Evolutionary conservation across 1,284 basidiomycete species (phyloP).

Genomic region (Abortiporus biennis): DNA sequence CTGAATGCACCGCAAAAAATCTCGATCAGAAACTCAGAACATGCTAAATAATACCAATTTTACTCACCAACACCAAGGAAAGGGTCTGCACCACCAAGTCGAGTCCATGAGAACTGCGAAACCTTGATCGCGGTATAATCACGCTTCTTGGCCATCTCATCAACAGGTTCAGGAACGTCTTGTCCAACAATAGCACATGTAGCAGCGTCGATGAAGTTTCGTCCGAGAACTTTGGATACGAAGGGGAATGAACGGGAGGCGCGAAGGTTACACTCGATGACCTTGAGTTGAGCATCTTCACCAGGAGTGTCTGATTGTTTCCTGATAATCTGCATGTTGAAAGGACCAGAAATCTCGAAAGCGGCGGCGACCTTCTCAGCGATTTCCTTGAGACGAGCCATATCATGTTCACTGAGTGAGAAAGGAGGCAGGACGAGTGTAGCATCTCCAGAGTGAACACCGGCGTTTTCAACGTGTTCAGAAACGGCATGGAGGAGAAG

Average conservation of each 20-base stretch:
- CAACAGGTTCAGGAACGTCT: slow-evolving; percentile 90
- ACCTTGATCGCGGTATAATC: slow-evolving; percentile 98
- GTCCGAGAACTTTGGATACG: slow-evolving; percentile 95
- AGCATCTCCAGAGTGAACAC: slow-evolving; percentile 98
- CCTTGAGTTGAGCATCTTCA: slow-evolving; percentile 78
- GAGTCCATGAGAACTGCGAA: slow-evolving; percentile 98
- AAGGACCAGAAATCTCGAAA: slow-evolving; percentile 96
- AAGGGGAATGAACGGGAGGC: slow-evolving; percentile 99
- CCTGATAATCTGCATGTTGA: slow-evolving; percentile 99
- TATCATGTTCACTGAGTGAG: slow-evolving; percentile 72
- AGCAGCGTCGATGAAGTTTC: slow-evolving; percentile 96
- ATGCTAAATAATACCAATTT: not conserved
- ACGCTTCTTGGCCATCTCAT: slow-evolving; percentile 86
- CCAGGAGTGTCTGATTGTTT: slow-evolving; percentile 56
- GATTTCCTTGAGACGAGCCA: slow-evolving; percentile 87
- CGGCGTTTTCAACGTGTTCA: slow-evolving; percentile 98
- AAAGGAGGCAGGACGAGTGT: slow-evolving; percentile 97
- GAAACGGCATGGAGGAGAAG: slow-evolving; percentile 96
- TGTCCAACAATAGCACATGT: slow-evolving; percentile 88
- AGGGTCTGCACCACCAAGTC: slow-evolving; percentile 90
- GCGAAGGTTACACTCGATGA: slow-evolving; percentile 98
- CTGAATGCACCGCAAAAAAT: slow-evolving; percentile 35
- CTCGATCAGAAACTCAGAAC: slow-evolving; percentile 6
- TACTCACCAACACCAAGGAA: slow-evolving; percentile 91
- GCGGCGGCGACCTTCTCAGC: slow-evolving; percentile 93